phyloP scores from a whole-genome alignment of 2,329 filamentous ascomycete genomes.

The Monilinia aucupariae region DNA sequence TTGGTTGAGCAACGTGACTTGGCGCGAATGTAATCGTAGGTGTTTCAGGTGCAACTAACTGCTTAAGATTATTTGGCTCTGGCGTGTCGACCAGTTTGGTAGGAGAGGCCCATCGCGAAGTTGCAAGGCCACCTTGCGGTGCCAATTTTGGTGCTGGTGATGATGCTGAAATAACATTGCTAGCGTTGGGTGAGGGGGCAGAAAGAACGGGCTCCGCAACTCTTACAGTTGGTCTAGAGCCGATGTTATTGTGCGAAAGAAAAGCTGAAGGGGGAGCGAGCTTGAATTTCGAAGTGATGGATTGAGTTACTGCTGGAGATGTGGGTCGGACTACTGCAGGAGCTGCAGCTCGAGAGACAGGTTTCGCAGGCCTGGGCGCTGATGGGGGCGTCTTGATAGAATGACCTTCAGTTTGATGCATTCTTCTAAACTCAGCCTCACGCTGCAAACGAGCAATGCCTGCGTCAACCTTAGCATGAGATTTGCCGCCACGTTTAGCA shows the following conservation, averaged over 20 bases:
- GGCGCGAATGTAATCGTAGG: not conserved
- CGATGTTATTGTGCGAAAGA: not conserved
- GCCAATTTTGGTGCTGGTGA: not conserved
- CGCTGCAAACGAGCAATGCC: constrained; percentile 14
- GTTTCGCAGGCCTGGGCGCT: not conserved
- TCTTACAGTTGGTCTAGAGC: not conserved
- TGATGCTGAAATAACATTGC: not conserved
- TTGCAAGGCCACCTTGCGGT: not conserved
- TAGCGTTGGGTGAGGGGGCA: not conserved
- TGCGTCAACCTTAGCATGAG: not conserved
- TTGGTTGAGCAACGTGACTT: not conserved
- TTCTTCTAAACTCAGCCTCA: not conserved
- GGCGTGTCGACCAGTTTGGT: not conserved
- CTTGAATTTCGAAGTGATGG: not conserved
- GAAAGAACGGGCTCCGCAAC: not conserved
- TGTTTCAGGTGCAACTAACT: not conserved
- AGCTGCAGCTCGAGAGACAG: not conserved
- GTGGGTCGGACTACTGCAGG: not conserved
- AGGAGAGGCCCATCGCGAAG: constrained; percentile 1
- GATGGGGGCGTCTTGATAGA: not conserved
- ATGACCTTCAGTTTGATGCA: not conserved
- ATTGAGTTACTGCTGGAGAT: not conserved
- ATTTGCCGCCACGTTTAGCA: not conserved
- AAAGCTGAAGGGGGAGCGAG: not conserved
- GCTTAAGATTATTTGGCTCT: not conserved